Conservation (phyloP, 805 yeast genomes). For the Wickerhamiella alocasiicola region DNA sequence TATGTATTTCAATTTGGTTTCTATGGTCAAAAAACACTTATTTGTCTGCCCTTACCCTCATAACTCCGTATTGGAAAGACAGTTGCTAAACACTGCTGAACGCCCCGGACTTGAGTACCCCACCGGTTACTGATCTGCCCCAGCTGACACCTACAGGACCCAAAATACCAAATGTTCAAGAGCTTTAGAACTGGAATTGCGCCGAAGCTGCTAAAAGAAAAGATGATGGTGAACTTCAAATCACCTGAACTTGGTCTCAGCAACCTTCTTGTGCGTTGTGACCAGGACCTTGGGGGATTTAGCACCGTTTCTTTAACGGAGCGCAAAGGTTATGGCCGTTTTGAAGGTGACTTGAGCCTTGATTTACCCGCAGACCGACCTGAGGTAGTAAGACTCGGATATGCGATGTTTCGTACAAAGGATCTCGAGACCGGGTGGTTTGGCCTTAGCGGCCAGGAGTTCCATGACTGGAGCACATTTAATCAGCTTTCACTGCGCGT, state of each 20-base stretch:
- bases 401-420: constrained; percentile 74
- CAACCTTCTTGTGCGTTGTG: constrained; percentile 49
- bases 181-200: background rate
- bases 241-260: constrained; percentile 35
- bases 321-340: constrained; percentile 40
- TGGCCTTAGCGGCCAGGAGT: constrained; percentile 29
- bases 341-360: constrained; percentile 56
- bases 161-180: constrained; percentile 4
- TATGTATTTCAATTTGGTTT: too few species aligned
- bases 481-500: constrained; percentile 55
- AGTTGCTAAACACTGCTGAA: too few species aligned
- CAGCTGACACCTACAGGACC: too few species aligned
- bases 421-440: constrained; percentile 41
- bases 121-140: too few species aligned
- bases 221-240: constrained; percentile 47
- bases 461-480: constrained; percentile 62
- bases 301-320: constrained; percentile 41
- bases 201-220: constrained; percentile 19
- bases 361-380: constrained; percentile 57
- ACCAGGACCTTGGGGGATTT: constrained; percentile 67
- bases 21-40: too few species aligned
- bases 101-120: too few species aligned
- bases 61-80: too few species aligned
- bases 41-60: too few species aligned
- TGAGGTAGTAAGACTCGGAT: constrained; percentile 50